These are phyloP conservation scores for Cryptococcus amylolentus DNA, from an alignment of 1,284 basidiomycete genomes.

Conservation along the genomic window DNA sequence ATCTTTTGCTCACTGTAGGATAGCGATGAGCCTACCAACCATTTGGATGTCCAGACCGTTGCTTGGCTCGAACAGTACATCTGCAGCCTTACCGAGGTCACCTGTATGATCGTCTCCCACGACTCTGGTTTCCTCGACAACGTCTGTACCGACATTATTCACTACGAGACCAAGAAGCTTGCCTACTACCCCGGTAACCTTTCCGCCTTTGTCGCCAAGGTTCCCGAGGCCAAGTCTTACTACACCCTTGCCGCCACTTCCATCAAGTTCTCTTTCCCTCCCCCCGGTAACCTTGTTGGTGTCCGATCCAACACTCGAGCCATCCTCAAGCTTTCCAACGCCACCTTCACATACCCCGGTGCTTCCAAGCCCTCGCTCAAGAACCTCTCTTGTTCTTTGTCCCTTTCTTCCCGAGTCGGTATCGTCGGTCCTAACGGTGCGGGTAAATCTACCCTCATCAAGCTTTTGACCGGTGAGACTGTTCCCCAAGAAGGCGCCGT, in stretches of 20 bases:
- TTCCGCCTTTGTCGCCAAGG: constrained; percentile 82
- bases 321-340: constrained; percentile 88
- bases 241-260: constrained; percentile 93
- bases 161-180: constrained; percentile 96
- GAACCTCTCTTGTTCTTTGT: constrained; percentile 88
- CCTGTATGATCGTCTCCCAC: constrained; percentile 94
- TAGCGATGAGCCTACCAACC: constrained; percentile 38
- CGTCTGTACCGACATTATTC: constrained; percentile 93
- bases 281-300: constrained; percentile 94
- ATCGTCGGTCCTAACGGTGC: constrained; percentile 90
- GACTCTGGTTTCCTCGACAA: constrained; percentile 97
- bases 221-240: constrained; percentile 94
- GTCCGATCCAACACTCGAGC: constrained; percentile 95
- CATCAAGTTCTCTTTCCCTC: constrained; percentile 94
- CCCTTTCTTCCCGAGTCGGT: constrained; percentile 85
- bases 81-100: constrained; percentile 72
- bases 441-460: constrained; percentile 95
- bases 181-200: constrained; percentile 95
- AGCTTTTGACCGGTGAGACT: constrained; percentile 93
- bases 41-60: constrained; percentile 86
- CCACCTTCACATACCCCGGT: constrained; percentile 94
- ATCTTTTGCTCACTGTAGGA: constrained; percentile 4
- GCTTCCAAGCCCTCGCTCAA: constrained; percentile 74
- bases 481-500: constrained; percentile 88
- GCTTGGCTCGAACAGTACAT: constrained; percentile 92